Evolutionary conservation across 2,329 filamentous ascomycete species (phyloP), one percentile per base, ranked within the genome.

Genomic region (Aspergillus fumigatiaffinis): DNA sequence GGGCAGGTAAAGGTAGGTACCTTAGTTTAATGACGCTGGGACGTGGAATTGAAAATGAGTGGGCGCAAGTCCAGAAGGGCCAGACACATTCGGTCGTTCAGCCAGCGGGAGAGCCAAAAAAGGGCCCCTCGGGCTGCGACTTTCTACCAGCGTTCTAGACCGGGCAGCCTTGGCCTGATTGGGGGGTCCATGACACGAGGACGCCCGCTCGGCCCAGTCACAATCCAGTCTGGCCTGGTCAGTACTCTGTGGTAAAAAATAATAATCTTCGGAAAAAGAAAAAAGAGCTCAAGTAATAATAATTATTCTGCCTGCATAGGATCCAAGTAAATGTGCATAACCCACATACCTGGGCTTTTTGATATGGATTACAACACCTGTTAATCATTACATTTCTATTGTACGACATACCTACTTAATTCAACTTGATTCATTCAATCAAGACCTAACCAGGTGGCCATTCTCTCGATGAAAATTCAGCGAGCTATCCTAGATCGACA

Each of bases 121-220:
- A 29, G 10, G 42, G 20, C n/a, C 25, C 54, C 59, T 63, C 59
- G 60, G 58, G 58, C 61, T 61, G 57, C 55, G 53, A 59, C 57
- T 60, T 46, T 63, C 54, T 49, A 55, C 54, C 53, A 28, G 59
- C 52, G 61, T 60, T 65, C 63, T 65, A 63, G 63, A 65, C 63
- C 61, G 49, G 58, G 54, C 56, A 53, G 52, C 25, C 56, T 60
- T 55, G 58, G 58, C 58, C 57, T 60, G 56, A 61, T 63, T 58
- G 57, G 58, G 61, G 61, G 60, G 61, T 62, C 60, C 59, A 63
- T 64, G 62, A 65, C 63, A 65, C 63, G 61, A 62, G 61, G 60
- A 51, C 60, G 52, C 49, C 51, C 54, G 51, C 51, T 55, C 56
- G 51, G 48, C 44, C 53, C 42, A 29, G 52, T 51, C 52, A 50